A percentile compares a stretch with the other conserved stretches of the same genome.
Evolutionary conservation across 1,284 basidiomycete genomes (phyloP).

Genomic region (Xerocomus amazonicus): DNA sequence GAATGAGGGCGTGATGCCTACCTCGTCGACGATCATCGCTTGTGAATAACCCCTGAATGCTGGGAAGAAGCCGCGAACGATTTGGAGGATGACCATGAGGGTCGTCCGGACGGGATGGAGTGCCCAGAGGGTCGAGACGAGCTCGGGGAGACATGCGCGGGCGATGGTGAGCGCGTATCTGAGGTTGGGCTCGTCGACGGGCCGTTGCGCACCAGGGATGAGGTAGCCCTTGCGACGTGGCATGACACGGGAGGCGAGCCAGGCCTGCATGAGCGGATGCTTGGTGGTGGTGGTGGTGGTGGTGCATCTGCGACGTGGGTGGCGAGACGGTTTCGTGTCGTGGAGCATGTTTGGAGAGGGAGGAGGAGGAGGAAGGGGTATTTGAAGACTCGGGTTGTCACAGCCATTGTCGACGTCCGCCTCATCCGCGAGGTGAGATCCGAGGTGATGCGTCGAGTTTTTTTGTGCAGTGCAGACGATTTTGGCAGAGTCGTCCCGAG

Average conservation of each 20-base stretch:
- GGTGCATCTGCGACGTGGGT: slow-evolving; percentile 23
- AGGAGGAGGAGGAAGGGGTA: slow-evolving; percentile 22
- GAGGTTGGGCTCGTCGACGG: slow-evolving; percentile 51
- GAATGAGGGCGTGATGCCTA: slow-evolving; percentile 29
- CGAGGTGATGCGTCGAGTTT: no score
- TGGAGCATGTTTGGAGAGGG: background rate
- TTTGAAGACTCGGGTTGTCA: slow-evolving; percentile 30
- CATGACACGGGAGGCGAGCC: slow-evolving; percentile 59
- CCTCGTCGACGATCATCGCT: slow-evolving; percentile 78
- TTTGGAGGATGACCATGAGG: slow-evolving; percentile 62
- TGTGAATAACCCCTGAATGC: slow-evolving; percentile 80
- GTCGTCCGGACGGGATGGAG: slow-evolving; percentile 64
- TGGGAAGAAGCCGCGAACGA: slow-evolving; percentile 68
- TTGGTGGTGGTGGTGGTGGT: slow-evolving; percentile 19
- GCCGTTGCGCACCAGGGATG: slow-evolving; percentile 64
- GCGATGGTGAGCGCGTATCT: slow-evolving; percentile 54
- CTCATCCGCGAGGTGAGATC: no score
- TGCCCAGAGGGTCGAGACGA: slow-evolving; percentile 57
- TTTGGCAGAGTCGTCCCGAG: slow-evolving; percentile 39
- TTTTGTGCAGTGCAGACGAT: slow-evolving; percentile 18
- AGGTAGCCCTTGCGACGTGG: slow-evolving; percentile 45
- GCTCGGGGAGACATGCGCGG: slow-evolving; percentile 50
- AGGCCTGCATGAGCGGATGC: slow-evolving; percentile 47
- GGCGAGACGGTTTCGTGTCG: no score
- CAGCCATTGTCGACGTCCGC: slow-evolving; percentile 20